Evolutionary conservation across 75 land plant species (phyloP).

Genomic region (Ceratopteris richardii): DNA sequence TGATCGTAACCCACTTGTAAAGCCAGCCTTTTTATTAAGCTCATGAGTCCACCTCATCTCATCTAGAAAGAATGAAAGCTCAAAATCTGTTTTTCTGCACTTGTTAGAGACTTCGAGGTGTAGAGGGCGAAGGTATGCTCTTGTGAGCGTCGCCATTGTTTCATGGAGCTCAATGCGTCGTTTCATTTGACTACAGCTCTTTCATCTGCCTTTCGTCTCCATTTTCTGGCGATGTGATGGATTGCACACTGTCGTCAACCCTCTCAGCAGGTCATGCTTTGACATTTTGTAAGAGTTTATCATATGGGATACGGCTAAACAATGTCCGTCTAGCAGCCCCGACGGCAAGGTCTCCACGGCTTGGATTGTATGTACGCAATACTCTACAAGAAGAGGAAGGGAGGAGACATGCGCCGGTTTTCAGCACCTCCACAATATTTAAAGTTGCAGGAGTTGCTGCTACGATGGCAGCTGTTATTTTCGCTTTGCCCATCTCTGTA

Average conservation of each 20-base stretch:
- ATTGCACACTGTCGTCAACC: neutral
- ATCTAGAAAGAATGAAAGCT: no score
- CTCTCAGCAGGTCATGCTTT: neutral
- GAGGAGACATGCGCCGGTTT: neutral
- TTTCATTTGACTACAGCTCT: no score
- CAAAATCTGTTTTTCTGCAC: no score
- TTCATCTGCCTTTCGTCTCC: no score
- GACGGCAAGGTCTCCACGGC: neutral
- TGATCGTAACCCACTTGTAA: no score
- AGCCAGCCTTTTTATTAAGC: no score
- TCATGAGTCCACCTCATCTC: no score
- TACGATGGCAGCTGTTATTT: slow-evolving; percentile 1
- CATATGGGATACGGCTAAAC: neutral
- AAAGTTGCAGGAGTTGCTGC: slow-evolving; percentile 7
- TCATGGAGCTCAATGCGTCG: no score
- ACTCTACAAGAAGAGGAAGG: slow-evolving; percentile 6
- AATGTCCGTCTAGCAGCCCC: neutral
- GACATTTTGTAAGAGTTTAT: neutral
- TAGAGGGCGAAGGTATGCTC: no score
- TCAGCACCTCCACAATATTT: neutral
- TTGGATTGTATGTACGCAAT: neutral
- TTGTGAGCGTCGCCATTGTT: no score
- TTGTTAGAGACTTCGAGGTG: no score
- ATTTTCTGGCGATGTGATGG: neutral
- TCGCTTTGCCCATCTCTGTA: neutral